Base-by-base conservation (phyloP, 192 early-diverging fungal species). In the Dimargaris cristalligena region DNA sequence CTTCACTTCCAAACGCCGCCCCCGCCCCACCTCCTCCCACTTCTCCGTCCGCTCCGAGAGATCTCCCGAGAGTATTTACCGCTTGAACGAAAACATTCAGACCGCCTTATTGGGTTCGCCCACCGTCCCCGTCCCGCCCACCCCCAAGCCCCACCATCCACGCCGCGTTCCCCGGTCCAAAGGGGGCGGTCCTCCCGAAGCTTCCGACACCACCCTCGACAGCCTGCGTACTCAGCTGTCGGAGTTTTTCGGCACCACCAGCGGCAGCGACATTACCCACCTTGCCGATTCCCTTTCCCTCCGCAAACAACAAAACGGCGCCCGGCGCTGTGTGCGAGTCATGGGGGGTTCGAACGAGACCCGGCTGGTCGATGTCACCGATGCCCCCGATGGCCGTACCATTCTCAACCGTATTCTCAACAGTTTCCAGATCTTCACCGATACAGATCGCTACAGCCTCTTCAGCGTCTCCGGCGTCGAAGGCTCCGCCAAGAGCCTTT, bases 371-470 rank as follows among this genome's bases (percentile, higher is more conserved):
- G 75, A 87, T 46, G 81, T 94, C 25, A 76, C 80, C 32, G 77
- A 80, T 61, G 69, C 82, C 10, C 80, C 68, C 48, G 86, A 87
- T 31, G 85, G 86, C 0, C 62, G 63, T 28, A 69, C 74, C 26
- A 83, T 96, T 22, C 73, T 90, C 61, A 70, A 76, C 44, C 75
- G 73, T 35, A 80, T 95, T 3, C 67, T 89, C 44, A 75, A 78
- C 60, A 90, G 91, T 54, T 95, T 95, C 70, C 82, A 86, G 35
- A 80, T 95, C 44, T 66, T 73, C 49, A 77, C 74, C 30, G 80
- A 82, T n/a, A 71, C 69, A 52, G 82, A 81, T 60, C 80, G 78
- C 60, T 89, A 85, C 60, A 82, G 78, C 55, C 75, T 89, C 31
- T 89, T 86, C 63, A 78, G 79, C 46, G 78, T 80, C 28, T 78